Conservation (phyloP, 495 filamentous ascomycete genomes). For the Penicillium cinerascens region DNA sequence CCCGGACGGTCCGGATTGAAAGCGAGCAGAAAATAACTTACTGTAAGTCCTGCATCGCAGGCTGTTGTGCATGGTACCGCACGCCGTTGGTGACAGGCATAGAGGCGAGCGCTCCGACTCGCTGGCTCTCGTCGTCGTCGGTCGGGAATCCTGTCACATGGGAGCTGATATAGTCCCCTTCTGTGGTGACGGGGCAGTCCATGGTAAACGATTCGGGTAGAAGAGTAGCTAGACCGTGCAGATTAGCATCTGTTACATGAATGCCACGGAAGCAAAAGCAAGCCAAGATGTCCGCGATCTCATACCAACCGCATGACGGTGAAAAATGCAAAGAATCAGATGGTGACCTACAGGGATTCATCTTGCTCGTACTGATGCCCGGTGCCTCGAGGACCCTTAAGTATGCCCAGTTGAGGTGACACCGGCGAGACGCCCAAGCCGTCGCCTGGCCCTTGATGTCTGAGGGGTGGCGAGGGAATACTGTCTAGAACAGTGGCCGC, state of each 20-base stretch:
- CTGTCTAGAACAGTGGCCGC: constrained; percentile 13
- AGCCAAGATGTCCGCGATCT: not conserved
- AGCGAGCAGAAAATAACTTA: constrained; percentile 39
- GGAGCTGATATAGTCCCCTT: constrained; percentile 39
- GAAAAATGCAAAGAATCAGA: not conserved
- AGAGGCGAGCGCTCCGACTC: constrained; percentile 42
- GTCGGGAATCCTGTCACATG: constrained; percentile 36
- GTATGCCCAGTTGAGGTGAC: constrained; percentile 16
- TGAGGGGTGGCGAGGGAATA: constrained; percentile 5
- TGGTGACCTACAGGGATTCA: constrained; percentile 26
- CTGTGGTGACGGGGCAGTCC: constrained; percentile 37
- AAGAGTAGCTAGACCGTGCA: constrained; percentile 27
- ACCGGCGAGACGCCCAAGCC: constrained; percentile 17
- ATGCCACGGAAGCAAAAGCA: not conserved
- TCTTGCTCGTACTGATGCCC: constrained; percentile 22
- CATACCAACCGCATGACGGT: constrained; percentile 3
- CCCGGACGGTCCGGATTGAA: constrained; percentile 36
- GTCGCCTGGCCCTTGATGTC: constrained; percentile 15
- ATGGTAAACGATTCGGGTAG: constrained; percentile 38
- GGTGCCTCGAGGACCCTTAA: constrained; percentile 24
- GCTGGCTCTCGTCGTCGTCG: constrained; percentile 42
- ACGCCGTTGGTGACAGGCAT: constrained; percentile 46
- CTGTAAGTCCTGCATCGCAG: constrained; percentile 46
- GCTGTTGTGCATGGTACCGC: constrained; percentile 43
- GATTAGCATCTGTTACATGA: not conserved